Evolutionary conservation across 2,329 filamentous ascomycete species (phyloP).

Genomic region (Orbilia javanica): DNA sequence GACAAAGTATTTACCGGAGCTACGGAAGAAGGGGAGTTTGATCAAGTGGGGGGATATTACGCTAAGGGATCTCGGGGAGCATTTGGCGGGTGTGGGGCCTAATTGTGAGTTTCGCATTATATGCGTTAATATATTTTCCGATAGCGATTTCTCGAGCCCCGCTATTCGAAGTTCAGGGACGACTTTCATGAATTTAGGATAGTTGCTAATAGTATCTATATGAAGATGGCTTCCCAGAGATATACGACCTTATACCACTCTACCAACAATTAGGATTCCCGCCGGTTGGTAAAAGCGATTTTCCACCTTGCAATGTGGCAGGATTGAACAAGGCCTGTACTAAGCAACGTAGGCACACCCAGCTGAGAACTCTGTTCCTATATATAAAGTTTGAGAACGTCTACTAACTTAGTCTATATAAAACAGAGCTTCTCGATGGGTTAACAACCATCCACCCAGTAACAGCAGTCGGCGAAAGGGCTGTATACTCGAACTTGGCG

Average conservation of each 20-base stretch:
- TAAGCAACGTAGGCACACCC: constrained; percentile 62
- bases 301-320: constrained; percentile 65
- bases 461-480: constrained; percentile 62
- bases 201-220: not conserved
- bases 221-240: constrained; percentile 36
- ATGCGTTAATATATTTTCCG: not conserved
- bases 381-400: too few relatives aligned
- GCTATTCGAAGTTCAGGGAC: not conserved
- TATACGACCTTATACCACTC: constrained; percentile 60
- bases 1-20: constrained; percentile 64
- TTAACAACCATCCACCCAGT: constrained; percentile 63
- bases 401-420: not conserved
- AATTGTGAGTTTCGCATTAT: constrained; percentile 64
- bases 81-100: constrained; percentile 64
- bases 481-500: constrained; percentile 66
- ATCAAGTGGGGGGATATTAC: constrained; percentile 65
- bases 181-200: not conserved
- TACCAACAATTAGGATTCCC: constrained; percentile 65
- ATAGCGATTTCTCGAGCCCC: not conserved
- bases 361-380: too few relatives aligned
- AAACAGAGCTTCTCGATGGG: constrained; percentile 63
- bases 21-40: constrained; percentile 61
- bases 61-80: constrained; percentile 65
- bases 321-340: constrained; percentile 64
- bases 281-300: constrained; percentile 63